Evolutionary conservation across 371 early-diverging fungal species (phyloP), one percentile per base, ranked within the genome.

Genomic region (Phascolomyces articulosus): DNA sequence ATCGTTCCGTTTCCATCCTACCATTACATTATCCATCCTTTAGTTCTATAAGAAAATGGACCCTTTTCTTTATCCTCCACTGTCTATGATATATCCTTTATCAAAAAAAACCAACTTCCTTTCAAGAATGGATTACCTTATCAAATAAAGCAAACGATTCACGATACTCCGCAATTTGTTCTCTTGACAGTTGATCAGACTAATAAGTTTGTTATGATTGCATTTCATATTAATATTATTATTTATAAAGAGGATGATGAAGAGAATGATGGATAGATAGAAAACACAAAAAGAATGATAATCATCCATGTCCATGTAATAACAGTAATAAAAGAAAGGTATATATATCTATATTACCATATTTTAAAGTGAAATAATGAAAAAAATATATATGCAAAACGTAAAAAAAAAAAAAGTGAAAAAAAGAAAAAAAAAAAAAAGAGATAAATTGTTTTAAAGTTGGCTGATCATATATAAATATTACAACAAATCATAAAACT

Each of bases 1-100:
- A 98, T 96, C 68, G 83, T 85, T 71, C 95, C 96, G 84, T 97
- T 95, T 69, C 90, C 91, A 83, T 98, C 96, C 34, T 63, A 55
- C 27, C 11, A 4, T 1, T n/a, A 24, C 20, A 51, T 20, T 40
- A 4, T 40, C n/a, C 4, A n/a, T n/a, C n/a, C n/a, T n/a, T n/a
- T n/a, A n/a, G n/a, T n/a, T n/a, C n/a, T n/a, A n/a, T n/a, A n/a
- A n/a, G n/a, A n/a, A n/a, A n/a, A n/a, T n/a, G n/a, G n/a, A n/a
- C n/a, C n/a, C n/a, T n/a, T n/a, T n/a, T n/a, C n/a, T n/a, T n/a
- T n/a, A n/a, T n/a, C n/a, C n/a, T n/a, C n/a, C n/a, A n/a, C n/a
- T n/a, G n/a, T n/a, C n/a, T n/a, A n/a, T n/a, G n/a, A n/a, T n/a
- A n/a, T n/a, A n/a, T n/a, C n/a, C n/a, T n/a, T n/a, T n/a, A n/a